Evolutionary conservation across 1,284 basidiomycete species (phyloP), one percentile per base, ranked within the genome.

Genomic region (Inonotus hispidus): DNA sequence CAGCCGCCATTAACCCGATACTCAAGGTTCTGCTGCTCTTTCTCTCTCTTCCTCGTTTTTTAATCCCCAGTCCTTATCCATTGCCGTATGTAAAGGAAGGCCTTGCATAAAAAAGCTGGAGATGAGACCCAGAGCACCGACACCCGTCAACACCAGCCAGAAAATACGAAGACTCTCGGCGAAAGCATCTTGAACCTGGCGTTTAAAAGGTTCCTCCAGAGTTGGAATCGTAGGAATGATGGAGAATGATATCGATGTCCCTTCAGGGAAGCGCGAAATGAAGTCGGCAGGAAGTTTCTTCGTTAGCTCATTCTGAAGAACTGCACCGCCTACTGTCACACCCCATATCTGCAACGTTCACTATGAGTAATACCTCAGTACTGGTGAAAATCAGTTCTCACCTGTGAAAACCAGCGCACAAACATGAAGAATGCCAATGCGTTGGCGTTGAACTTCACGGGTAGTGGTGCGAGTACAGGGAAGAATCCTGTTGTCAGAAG

Each of bases 221-320:
- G 35, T 19, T 0, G 16, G 23, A 35, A 78, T 74, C 19, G 61
- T 37, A 0, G 76, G 74, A 54, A 78, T 75, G 4, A 69, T 69
- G 5, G 72, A 68, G 64, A 74, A 77, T 1, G 74, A 71, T 32
- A 77, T 69, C 50, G 74, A 70, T 13, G 25, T 47, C 10, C 72
- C 73, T 8, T 61, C 43, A 3, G 73, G 72, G 59, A 78, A 71
- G 37, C 63, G 65, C 1, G 64, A 14, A 71, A 50, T 59, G 78
- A 75, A 1, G 58, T 67, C 1, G 63, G 2, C 29, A 0, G 77
- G 77, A 0, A 79, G 71, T 0, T 65, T 65, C 3, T 63, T 65
- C 58, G 67, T 66, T 7, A 78, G 72, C 63, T 72, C 65, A 61
- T 76, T 79, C 60, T 78, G 72, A 0, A 79, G 68, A 19, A 79